phyloP scores from a whole-genome alignment of 345 rosid genomes.

The Bretschneidera sinensis region DNA sequence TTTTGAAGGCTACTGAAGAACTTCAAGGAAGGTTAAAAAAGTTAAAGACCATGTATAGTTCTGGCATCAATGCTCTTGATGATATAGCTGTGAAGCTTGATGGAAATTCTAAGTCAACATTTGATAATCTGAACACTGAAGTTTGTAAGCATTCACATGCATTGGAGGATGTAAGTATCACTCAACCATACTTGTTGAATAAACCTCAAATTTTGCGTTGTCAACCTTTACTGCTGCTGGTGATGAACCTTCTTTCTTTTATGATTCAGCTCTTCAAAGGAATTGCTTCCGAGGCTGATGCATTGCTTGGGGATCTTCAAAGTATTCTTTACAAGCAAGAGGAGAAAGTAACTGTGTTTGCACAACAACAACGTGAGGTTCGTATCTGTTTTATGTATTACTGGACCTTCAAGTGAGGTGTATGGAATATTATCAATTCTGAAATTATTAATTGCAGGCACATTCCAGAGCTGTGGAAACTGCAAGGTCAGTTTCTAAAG shows the following conservation, averaged over 20 bases:
- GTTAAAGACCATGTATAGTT: constrained; percentile 60
- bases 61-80: constrained; percentile 76
- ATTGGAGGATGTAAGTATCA: constrained; percentile 66
- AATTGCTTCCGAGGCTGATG: constrained; percentile 88
- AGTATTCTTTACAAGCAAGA: constrained; percentile 71
- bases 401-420: background rate
- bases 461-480: constrained; percentile 81
- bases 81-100: constrained; percentile 76
- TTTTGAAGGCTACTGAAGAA: constrained; percentile 75
- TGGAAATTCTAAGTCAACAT: constrained; percentile 73
- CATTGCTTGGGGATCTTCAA: constrained; percentile 73
- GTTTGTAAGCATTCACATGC: constrained; percentile 77
- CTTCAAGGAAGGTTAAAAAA: constrained; percentile 67
- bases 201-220: too few relatives aligned
- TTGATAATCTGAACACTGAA: constrained; percentile 68
- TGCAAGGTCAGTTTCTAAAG: constrained; percentile 77
- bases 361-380: constrained; percentile 84
- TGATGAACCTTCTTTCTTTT: constrained; percentile 15
- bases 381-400: constrained; percentile 8
- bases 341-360: constrained; percentile 68
- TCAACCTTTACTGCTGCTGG: too few relatives aligned
- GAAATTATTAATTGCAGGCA: constrained; percentile 54
- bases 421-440: constrained; percentile 1
- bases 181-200: background rate
- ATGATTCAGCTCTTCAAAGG: constrained; percentile 73